Evolutionary conservation across 768 basidiomycete species (phyloP).

Genomic region (Mycena epipterygia): DNA sequence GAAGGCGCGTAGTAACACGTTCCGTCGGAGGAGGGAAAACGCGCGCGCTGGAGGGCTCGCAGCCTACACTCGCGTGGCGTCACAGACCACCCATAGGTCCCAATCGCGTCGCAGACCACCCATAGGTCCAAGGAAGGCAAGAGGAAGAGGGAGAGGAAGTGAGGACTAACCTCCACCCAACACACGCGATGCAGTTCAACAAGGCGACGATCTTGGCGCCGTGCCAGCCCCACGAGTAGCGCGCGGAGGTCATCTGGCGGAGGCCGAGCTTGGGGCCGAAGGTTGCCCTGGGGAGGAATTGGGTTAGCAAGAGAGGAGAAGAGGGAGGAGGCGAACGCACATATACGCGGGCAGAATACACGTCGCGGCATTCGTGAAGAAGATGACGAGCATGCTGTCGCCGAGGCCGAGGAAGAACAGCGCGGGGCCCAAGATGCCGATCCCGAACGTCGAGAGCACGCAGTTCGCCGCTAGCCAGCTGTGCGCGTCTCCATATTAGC

Average conservation of each 20-base stretch:
- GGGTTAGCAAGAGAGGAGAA: neutral
- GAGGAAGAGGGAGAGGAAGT: neutral
- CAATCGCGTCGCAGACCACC: no score
- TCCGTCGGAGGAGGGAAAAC: no score
- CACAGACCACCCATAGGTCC: no score
- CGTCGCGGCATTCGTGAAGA: constrained; percentile 56
- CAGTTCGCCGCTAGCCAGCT: constrained; percentile 49
- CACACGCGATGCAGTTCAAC: constrained; percentile 57
- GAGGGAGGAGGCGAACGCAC: constrained; percentile 19
- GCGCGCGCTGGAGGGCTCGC: no score
- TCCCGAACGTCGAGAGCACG: constrained; percentile 47
- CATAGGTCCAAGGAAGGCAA: neutral
- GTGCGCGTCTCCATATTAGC: neutral
- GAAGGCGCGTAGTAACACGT: no score
- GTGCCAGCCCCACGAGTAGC: constrained; percentile 55
- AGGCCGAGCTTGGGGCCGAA: constrained; percentile 56
- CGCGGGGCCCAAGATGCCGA: constrained; percentile 53
- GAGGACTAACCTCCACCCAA: constrained; percentile 52
- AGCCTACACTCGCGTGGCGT: no score
- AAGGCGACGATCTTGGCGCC: constrained; percentile 38
- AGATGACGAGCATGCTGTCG: constrained; percentile 52
- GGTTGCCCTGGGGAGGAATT: constrained; percentile 31
- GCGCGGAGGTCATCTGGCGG: constrained; percentile 57
- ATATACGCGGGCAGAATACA: constrained; percentile 50
- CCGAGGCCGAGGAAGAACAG: constrained; percentile 52